Conservation (phyloP, 2,329 filamentous ascomycete genomes). For the Clathrospora elynae region DNA sequence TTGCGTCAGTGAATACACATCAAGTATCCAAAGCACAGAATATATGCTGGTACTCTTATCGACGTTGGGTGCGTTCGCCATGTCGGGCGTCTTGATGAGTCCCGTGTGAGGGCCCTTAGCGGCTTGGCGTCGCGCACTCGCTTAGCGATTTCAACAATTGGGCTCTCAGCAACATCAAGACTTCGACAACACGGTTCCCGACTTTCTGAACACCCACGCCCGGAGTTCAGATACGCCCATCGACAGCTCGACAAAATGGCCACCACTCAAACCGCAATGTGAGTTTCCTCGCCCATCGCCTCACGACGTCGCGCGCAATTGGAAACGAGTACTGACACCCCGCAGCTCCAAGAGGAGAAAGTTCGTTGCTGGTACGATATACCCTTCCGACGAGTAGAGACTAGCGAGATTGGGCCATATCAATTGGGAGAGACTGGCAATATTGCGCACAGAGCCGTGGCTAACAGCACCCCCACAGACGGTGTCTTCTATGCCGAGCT, state of each 20-base stretch:
- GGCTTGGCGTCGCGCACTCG: conserved; percentile 7
- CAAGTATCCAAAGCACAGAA: no score
- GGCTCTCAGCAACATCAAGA: conserved; percentile 23
- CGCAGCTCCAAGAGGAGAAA: conserved; percentile 85
- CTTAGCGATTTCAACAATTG: conserved; percentile 18
- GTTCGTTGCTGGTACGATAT: conserved; percentile 57
- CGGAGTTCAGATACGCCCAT: conserved; percentile 45
- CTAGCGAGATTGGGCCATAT: conserved; percentile 6
- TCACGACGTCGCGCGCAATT: conserved; percentile 8
- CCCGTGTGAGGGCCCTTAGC: no score
- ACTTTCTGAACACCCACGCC: conserved; percentile 41
- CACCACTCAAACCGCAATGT: conserved; percentile 51
- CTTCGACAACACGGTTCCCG: conserved; percentile 39
- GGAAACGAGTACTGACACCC: conserved; percentile 32
- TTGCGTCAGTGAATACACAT: no score
- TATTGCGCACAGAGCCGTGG: conserved; percentile 22
- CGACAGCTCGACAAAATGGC: conserved; percentile 48
- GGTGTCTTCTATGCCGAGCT: conserved; percentile 99
- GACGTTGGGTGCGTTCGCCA: no score
- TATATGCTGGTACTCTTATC: no score
- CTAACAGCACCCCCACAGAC: conserved; percentile 59
- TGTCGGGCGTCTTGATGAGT: no score
- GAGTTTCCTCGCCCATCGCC: conserved; percentile 26
- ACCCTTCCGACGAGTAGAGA: conserved; percentile 22
- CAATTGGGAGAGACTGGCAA: conserved; percentile 9